Evolutionary conservation across 164 flowering plant species (phyloP).

Genomic region (Stephania cephalantha): DNA sequence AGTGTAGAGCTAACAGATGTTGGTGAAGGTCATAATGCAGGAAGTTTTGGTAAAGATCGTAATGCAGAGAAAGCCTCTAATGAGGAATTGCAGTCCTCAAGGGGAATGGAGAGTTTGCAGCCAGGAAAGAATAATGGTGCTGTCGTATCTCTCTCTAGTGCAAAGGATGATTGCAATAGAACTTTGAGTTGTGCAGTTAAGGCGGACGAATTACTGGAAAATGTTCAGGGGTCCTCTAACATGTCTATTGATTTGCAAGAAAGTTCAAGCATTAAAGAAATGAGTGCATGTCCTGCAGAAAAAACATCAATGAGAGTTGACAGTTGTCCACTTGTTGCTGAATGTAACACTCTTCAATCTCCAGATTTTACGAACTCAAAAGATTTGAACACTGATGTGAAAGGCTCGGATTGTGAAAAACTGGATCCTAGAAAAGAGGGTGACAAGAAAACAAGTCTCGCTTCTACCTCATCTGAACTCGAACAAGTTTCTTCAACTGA

Average conservation of each 20-base stretch:
- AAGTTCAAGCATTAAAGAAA: conserved; percentile 10
- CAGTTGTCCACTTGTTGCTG: conserved; percentile 10
- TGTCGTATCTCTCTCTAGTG: conserved; percentile 9
- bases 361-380: conserved; percentile 9
- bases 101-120: conserved; percentile 11
- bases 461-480: conserved; percentile 17
- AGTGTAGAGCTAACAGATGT: conserved; percentile 14
- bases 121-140: conserved; percentile 4
- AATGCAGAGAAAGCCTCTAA: conserved; percentile 30
- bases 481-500: conserved; percentile 4
- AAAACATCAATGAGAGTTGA: conserved; percentile 14
- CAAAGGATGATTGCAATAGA: conserved; percentile 1
- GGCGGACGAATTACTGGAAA: conserved; percentile 2
- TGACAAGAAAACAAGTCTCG: conserved; percentile 13
- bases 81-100: conserved; percentile 14
- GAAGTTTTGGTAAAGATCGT: conserved; percentile 15
- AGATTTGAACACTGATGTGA: conserved; percentile 14
- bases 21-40: conserved; percentile 24
- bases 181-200: conserved; percentile 7
- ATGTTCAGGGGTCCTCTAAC: conserved; percentile 6
- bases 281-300: conserved; percentile 7
- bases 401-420: conserved; percentile 17
- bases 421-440: conserved; percentile 9
- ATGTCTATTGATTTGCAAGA: conserved; percentile 6
- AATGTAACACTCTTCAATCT: not conserved